A percentile compares a stretch with the other conserved stretches of the same genome.
phyloP scores from a whole-genome alignment of 139 green algal species.

The Coelastrella sp. region DNA sequence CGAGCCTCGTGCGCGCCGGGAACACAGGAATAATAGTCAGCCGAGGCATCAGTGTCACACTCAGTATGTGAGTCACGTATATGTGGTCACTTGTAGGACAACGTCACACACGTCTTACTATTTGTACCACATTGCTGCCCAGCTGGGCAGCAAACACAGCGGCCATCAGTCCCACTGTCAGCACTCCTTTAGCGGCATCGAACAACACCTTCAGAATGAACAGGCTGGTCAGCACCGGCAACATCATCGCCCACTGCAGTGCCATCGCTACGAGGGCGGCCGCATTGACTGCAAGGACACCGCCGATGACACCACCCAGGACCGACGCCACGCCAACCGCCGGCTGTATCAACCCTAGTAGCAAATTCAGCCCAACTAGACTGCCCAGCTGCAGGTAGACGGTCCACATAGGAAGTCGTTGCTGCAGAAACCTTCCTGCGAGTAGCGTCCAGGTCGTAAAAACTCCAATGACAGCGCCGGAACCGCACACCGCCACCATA shows the following conservation, averaged over 20 bases:
- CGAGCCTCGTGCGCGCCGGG: too few species aligned
- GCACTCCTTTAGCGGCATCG: not conserved
- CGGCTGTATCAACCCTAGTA: not conserved
- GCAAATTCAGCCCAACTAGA: not conserved
- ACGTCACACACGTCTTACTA: not conserved
- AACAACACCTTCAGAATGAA: not conserved
- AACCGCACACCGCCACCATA: not conserved
- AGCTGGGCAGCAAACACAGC: not conserved
- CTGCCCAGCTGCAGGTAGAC: not conserved
- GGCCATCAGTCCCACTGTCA: not conserved
- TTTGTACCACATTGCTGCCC: not conserved
- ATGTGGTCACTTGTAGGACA: too few species aligned
- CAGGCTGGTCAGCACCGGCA: not conserved
- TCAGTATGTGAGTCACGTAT: too few species aligned
- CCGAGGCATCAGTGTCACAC: too few species aligned
- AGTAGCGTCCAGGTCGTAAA: not conserved
- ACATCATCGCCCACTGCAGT: not conserved
- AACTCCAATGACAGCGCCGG: slow-evolving; percentile 5
- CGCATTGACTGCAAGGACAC: not conserved
- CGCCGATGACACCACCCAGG: slow-evolving; percentile 6
- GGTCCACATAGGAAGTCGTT: not conserved
- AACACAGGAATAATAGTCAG: too few species aligned
- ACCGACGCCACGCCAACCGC: not conserved
- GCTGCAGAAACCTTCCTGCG: not conserved
- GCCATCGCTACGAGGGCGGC: not conserved